Conservation (phyloP, 148 eudicot species). For the Amaranthus hypochondriacus region DNA sequence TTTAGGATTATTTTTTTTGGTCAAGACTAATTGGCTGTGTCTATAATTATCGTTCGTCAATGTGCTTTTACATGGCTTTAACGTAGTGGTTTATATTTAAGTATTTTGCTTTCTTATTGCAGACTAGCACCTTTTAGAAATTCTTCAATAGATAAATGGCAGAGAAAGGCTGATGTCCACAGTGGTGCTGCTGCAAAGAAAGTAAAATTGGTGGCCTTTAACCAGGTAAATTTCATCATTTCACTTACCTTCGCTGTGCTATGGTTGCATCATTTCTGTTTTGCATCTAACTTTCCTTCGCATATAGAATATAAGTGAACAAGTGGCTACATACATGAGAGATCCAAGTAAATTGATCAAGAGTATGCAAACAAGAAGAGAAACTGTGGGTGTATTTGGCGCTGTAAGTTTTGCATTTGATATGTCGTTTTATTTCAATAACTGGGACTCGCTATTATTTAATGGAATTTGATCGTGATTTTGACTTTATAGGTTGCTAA, state of each 20-base stretch:
- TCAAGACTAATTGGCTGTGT: too few relatives aligned
- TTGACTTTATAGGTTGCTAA: conserved; percentile 43
- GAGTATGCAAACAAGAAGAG: conserved; percentile 82
- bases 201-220: conserved; percentile 75
- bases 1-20: too few relatives aligned
- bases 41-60: too few relatives aligned
- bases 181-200: conserved; percentile 90
- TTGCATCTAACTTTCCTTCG: conserved; percentile 6
- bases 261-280: conserved; percentile 3
- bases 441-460: not conserved
- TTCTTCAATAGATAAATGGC: conserved; percentile 89
- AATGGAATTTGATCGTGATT: conserved; percentile 10
- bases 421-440: not conserved
- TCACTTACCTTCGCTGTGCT: not conserved
- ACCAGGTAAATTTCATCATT: conserved; percentile 55
- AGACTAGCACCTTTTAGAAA: conserved; percentile 72
- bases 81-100: not conserved
- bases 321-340: conserved; percentile 89
- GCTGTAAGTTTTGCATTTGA: conserved; percentile 41
- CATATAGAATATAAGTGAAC: conserved; percentile 76
- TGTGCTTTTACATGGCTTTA: not conserved
- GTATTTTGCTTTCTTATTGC: conserved; percentile 14
- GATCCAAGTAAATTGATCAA: conserved; percentile 90
- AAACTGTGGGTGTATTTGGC: conserved; percentile 67
- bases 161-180: conserved; percentile 89